Conservation (phyloP, 2,329 filamentous ascomycete species). For the Alternaria viburni region DNA sequence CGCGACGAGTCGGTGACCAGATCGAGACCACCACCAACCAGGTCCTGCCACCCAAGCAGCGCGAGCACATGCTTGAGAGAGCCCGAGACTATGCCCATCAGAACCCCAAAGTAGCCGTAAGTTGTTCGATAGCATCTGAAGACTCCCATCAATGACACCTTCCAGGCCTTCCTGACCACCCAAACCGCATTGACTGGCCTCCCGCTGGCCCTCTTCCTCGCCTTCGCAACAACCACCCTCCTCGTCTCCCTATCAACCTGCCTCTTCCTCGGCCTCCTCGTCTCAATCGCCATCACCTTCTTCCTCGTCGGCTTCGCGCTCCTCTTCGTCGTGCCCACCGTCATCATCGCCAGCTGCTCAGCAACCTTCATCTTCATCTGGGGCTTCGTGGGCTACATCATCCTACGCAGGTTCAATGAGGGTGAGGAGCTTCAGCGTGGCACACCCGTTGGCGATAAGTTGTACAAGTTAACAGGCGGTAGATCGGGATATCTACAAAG, state of each 20-base stretch:
- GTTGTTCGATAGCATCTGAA: slow-evolving; percentile 27
- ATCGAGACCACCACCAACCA: slow-evolving; percentile 53
- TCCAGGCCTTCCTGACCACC: slow-evolving; percentile 69
- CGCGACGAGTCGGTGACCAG: slow-evolving; percentile 27
- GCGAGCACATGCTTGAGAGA: slow-evolving; percentile 63
- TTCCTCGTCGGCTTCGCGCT: slow-evolving; percentile 72
- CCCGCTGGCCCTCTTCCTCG: slow-evolving; percentile 71
- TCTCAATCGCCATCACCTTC: slow-evolving; percentile 65
- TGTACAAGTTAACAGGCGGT: slow-evolving; percentile 27
- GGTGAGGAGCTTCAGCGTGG: slow-evolving; percentile 27
- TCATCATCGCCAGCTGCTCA: slow-evolving; percentile 69
- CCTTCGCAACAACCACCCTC: slow-evolving; percentile 68
- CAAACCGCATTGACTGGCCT: slow-evolving; percentile 71
- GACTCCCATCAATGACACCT: neutral
- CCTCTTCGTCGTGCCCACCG: slow-evolving; percentile 70
- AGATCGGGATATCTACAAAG: slow-evolving; percentile 22
- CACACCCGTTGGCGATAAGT: slow-evolving; percentile 23
- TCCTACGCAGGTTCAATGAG: slow-evolving; percentile 43
- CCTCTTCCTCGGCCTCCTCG: slow-evolving; percentile 59
- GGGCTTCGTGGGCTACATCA: slow-evolving; percentile 64
- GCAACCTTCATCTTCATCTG: slow-evolving; percentile 68
- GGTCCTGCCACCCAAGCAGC: slow-evolving; percentile 65
- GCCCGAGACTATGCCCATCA: slow-evolving; percentile 63
- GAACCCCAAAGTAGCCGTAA: slow-evolving; percentile 73
- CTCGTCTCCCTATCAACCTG: slow-evolving; percentile 68